Conservation (phyloP, 768 basidiomycete genomes). For the Calocera viscosa region DNA sequence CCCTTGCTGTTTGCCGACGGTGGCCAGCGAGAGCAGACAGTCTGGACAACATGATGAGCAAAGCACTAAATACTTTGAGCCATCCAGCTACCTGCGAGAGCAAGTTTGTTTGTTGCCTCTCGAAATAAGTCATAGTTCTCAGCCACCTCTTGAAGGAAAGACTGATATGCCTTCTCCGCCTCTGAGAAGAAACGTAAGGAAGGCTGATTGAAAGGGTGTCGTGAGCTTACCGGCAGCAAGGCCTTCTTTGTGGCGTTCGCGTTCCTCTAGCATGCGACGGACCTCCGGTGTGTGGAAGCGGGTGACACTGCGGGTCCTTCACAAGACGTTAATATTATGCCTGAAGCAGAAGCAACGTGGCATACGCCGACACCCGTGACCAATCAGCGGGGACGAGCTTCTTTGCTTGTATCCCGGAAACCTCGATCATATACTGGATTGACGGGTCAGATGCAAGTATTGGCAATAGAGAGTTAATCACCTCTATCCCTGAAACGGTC, state of each 20-base stretch:
- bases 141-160: constrained; percentile 60
- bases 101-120: constrained; percentile 65
- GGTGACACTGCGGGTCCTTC: constrained; percentile 55
- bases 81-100: constrained; percentile 38
- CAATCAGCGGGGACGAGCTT: constrained; percentile 41
- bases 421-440: background rate
- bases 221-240: constrained; percentile 38
- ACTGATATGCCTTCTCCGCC: constrained; percentile 49
- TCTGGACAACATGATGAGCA: constrained; percentile 32
- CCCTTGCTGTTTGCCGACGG: constrained; percentile 58
- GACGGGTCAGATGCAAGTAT: constrained; percentile 1
- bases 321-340: constrained; percentile 3
- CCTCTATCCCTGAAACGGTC: constrained; percentile 56
- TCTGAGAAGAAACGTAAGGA: constrained; percentile 20
- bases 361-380: constrained; percentile 43
- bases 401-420: constrained; percentile 44
- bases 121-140: constrained; percentile 61
- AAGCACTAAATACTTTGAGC: no score
- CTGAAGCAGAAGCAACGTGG: background rate
- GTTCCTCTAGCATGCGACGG: constrained; percentile 49
- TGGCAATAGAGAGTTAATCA: constrained; percentile 21
- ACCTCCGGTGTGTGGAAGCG: constrained; percentile 69
- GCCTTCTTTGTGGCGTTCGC: constrained; percentile 60
- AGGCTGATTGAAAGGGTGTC: background rate
- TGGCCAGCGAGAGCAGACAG: constrained; percentile 74